Evolutionary conservation across 2,329 filamentous ascomycete species (phyloP).

Genomic region (Xylaria sp.): DNA sequence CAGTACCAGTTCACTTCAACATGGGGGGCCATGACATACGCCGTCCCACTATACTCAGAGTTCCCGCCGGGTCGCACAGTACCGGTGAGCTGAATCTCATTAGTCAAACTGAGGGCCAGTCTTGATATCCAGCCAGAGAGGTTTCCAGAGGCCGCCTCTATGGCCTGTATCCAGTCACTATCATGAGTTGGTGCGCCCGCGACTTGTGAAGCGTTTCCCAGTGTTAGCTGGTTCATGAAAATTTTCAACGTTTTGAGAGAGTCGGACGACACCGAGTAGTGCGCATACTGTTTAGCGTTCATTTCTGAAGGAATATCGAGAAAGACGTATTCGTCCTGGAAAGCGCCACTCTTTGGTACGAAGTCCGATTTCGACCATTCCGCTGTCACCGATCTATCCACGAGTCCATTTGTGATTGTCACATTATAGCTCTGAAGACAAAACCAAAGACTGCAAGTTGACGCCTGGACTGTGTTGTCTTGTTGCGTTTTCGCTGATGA

Average conservation of each 20-base stretch:
- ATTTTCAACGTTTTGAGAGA: constrained; percentile 46
- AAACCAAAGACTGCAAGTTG: constrained; percentile 53
- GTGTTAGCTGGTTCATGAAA: constrained; percentile 49
- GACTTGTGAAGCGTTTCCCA: constrained; percentile 48
- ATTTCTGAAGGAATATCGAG: constrained; percentile 47
- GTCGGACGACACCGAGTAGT: constrained; percentile 48
- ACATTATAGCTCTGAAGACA: constrained; percentile 50
- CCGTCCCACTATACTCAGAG: constrained; percentile 47
- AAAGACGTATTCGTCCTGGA: constrained; percentile 49
- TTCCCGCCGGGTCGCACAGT: constrained; percentile 29
- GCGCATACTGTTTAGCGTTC: constrained; percentile 40
- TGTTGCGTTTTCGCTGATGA: constrained; percentile 42
- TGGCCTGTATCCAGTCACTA: constrained; percentile 53
- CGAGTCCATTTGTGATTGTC: constrained; percentile 45
- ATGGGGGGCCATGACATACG: constrained; percentile 46
- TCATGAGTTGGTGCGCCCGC: constrained; percentile 47
- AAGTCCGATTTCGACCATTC: constrained; percentile 48
- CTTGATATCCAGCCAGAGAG: constrained; percentile 48
- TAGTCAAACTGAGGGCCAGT: constrained; percentile 51
- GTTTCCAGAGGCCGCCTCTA: constrained; percentile 49
- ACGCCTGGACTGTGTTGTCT: constrained; percentile 39
- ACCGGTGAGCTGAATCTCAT: constrained; percentile 51
- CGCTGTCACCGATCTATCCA: constrained; percentile 40
- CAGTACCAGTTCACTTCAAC: constrained; percentile 52
- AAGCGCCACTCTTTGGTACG: constrained; percentile 41